These are phyloP conservation scores for Leptographium procerum DNA, from an alignment of 2,329 filamentous ascomycete species.

Conservation along the genomic window DNA sequence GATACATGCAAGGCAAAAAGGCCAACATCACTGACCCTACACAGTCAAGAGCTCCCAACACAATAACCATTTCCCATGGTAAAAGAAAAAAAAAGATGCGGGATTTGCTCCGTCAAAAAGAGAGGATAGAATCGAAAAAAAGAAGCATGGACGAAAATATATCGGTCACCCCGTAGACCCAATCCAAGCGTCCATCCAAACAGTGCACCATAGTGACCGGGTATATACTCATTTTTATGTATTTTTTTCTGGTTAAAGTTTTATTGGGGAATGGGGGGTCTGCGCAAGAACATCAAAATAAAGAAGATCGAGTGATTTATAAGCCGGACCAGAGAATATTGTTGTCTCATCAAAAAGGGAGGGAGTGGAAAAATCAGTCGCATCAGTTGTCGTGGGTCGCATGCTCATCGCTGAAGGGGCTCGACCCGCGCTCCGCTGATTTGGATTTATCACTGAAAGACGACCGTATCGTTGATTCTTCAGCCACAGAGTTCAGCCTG, in stretches of 20 bases:
- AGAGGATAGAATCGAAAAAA: background rate
- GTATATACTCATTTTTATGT: background rate
- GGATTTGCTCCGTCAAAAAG: too few relatives aligned
- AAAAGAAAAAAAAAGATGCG: background rate
- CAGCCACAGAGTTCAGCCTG: conserved; percentile 43
- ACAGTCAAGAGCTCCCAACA: background rate
- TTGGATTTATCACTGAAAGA: conserved; percentile 21
- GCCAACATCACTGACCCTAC: background rate
- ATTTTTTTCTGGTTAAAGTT: background rate
- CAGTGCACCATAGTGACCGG: background rate
- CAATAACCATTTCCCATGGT: background rate
- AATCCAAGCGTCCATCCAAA: background rate
- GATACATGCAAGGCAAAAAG: background rate
- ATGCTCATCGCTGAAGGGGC: conserved; percentile 48
- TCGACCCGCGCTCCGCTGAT: conserved; percentile 22
- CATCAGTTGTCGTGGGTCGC: conserved; percentile 37
- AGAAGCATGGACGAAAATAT: background rate
- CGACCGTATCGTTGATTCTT: conserved; percentile 35
- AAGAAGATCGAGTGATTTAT: background rate
- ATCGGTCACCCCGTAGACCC: background rate
- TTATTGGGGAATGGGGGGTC: background rate
- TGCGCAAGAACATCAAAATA: background rate
- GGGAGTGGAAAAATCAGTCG: background rate
- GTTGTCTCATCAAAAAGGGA: background rate
- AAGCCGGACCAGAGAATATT: background rate